phyloP scores from a whole-genome alignment of 352 stramenopile genomes.

The Globisporangium emineosum region DNA sequence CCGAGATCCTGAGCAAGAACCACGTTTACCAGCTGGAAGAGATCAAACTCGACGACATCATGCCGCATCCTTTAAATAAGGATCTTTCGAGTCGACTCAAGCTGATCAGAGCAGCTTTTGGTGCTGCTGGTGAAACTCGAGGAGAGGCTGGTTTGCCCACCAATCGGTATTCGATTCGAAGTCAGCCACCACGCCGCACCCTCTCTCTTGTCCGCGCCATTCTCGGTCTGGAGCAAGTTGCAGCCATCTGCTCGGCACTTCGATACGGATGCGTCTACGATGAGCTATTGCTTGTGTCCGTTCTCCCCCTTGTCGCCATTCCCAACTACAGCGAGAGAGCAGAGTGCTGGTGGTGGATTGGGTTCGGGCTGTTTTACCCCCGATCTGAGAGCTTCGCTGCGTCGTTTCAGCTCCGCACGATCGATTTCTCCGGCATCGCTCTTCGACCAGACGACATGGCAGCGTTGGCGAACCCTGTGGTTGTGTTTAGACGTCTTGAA shows the following conservation, averaged over 20 bases:
- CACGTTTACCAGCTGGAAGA: not conserved
- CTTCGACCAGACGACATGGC: not conserved
- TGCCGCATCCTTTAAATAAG: too few species aligned
- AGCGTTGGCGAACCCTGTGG: not conserved
- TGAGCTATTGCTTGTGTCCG: not conserved
- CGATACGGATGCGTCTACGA: conserved; percentile 3
- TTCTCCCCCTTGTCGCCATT: not conserved
- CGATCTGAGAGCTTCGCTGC: not conserved
- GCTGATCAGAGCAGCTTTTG: not conserved
- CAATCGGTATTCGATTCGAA: not conserved
- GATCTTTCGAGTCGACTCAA: too few species aligned
- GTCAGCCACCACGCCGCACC: not conserved
- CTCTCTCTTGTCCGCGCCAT: not conserved
- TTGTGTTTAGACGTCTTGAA: not conserved
- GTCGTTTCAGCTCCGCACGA: not conserved
- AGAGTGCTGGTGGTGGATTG: conserved; percentile 1
- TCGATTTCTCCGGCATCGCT: not conserved
- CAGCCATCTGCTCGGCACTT: not conserved
- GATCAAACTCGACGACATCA: not conserved
- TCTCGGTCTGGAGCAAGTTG: not conserved
- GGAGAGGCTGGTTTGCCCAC: too few species aligned
- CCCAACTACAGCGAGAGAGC: not conserved
- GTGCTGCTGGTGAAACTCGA: too few species aligned
- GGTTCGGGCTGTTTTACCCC: not conserved
- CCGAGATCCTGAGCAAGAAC: conserved; percentile 5